phyloP scores from a whole-genome alignment of 2,329 filamentous ascomycete species.

The Leptographium wingfieldii region DNA sequence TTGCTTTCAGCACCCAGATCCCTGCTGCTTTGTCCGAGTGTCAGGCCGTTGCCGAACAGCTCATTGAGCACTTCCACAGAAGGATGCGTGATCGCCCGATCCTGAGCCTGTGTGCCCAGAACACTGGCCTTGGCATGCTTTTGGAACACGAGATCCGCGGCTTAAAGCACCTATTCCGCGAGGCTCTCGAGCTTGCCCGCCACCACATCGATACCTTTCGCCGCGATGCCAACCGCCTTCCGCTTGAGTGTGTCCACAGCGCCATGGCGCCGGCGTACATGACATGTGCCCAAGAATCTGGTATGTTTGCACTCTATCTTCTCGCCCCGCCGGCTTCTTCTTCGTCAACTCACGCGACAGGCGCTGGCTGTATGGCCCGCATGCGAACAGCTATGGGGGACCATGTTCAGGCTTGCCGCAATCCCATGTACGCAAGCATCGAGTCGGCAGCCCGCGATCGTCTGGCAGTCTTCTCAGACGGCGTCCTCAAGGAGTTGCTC shows the following conservation, averaged over 20 bases:
- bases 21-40: constrained; percentile 13
- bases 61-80: constrained; percentile 15
- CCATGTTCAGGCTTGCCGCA: constrained; percentile 27
- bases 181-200: not conserved
- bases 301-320: not conserved
- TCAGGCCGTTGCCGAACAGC: constrained; percentile 7
- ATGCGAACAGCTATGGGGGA: constrained; percentile 38
- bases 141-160: constrained; percentile 1
- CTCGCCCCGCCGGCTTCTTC: not conserved
- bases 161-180: not conserved
- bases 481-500: constrained; percentile 24
- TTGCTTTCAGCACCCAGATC: constrained; percentile 14
- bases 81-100: constrained; percentile 13
- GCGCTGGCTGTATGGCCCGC: constrained; percentile 30
- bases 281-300: constrained; percentile 26
- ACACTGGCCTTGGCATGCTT: constrained; percentile 13
- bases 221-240: constrained; percentile 39
- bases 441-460: constrained; percentile 25
- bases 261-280: constrained; percentile 35
- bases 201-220: constrained; percentile 22
- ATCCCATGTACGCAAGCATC: constrained; percentile 36
- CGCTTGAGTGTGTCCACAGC: constrained; percentile 32
- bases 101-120: constrained; percentile 11
- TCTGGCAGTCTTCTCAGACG: constrained; percentile 24
- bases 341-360: constrained; percentile 6